Conservation (phyloP, 1,284 basidiomycete genomes). For the Ceratobasidium sp. region DNA sequence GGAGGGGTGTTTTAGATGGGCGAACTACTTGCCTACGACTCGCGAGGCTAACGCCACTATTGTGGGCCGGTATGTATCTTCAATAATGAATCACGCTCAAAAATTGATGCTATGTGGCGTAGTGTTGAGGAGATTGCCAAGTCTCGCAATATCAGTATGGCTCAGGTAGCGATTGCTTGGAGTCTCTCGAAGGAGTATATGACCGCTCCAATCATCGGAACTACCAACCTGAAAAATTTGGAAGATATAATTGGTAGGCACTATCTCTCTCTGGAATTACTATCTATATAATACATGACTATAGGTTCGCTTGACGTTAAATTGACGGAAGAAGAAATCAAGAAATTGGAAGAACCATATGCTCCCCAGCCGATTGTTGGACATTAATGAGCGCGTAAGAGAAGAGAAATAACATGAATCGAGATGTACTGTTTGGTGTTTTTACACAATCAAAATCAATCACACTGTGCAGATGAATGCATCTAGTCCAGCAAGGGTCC, state of each 20-base stretch:
- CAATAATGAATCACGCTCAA: too few species aligned
- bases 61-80: conserved; percentile 45
- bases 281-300: not conserved
- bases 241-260: conserved; percentile 53
- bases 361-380: conserved; percentile 46
- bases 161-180: conserved; percentile 25
- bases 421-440: too few species aligned
- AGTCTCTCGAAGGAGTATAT: conserved; percentile 47
- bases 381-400: conserved; percentile 16
- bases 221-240: conserved; percentile 59
- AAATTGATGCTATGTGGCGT: not conserved
- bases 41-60: conserved; percentile 40
- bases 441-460: too few species aligned
- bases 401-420: too few species aligned
- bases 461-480: too few species aligned
- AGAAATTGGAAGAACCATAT: conserved; percentile 51
- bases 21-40: not conserved
- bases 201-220: conserved; percentile 65
- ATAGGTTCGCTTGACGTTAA: conserved; percentile 46
- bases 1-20: not conserved
- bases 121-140: conserved; percentile 44
- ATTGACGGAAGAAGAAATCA: conserved; percentile 51
- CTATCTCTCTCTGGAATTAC: too few species aligned
- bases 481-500: too few species aligned
- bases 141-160: conserved; percentile 39